Percentiles rank a stretch among this genome's conserved stretches.
Evolutionary conservation across 257 asterid species (phyloP).

Genomic region (Nyctanthes arbortristis): DNA sequence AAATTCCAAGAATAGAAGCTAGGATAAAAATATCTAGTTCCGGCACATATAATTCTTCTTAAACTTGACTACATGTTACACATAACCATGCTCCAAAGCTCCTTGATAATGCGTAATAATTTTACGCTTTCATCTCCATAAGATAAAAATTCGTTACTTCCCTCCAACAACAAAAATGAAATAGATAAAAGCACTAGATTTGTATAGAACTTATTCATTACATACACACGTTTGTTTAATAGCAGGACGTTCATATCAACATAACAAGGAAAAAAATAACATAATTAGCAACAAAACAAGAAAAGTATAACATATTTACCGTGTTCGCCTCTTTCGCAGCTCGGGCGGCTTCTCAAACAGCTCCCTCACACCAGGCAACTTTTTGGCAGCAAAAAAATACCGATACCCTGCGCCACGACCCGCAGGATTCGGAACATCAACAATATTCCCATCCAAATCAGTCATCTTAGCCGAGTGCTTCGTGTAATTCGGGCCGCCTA

Average conservation of each 20-base stretch:
- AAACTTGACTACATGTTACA: neutral
- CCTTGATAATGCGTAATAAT: neutral
- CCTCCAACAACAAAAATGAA: neutral
- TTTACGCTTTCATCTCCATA: neutral
- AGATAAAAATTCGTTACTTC: no score
- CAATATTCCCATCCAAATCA: conserved; percentile 94
- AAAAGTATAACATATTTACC: conserved; percentile 41
- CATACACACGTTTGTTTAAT: neutral
- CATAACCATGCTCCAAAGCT: neutral
- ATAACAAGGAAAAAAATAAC: neutral
- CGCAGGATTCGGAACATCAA: conserved; percentile 94
- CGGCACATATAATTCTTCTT: neutral
- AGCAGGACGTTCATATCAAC: neutral
- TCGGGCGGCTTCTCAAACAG: conserved; percentile 96
- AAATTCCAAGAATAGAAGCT: neutral
- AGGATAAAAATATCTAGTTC: neutral
- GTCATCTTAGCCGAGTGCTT: conserved; percentile 87
- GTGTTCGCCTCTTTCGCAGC: conserved; percentile 84
- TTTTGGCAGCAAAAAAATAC: conserved; percentile 96
- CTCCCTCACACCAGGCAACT: conserved; percentile 95
- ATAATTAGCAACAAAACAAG: conserved; percentile 7
- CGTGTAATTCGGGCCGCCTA: conserved; percentile 78
- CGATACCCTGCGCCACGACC: conserved; percentile 97
- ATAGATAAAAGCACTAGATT: neutral
- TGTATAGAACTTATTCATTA: neutral